Evolutionary conservation across 2,329 filamentous ascomycete species (phyloP), one percentile per base, ranked within the genome.

Genomic region (Ophiostoma himal-ulmi): DNA sequence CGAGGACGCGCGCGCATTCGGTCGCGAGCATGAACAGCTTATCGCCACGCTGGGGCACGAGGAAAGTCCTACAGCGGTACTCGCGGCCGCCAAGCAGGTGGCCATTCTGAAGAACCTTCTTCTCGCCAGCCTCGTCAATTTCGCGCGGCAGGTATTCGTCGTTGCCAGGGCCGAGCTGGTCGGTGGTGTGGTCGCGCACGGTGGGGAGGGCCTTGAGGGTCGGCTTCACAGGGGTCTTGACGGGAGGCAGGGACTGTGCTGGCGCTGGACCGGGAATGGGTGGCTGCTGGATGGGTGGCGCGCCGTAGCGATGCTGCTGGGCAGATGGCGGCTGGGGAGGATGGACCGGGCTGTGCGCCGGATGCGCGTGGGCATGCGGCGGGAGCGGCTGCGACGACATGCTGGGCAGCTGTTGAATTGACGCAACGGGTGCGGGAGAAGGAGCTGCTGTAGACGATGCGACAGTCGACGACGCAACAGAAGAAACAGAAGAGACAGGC

Each of bases 21-120:
- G 95, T 99, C 48, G 95, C 95, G 69, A 99, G 87, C 95, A 99
- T 99, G 81, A 98, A 99, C 6, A 98, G 86, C 80, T 97, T 97
- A 74, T 96, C 90, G 37, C 92, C 93, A 75, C 95, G 86, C 76
- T 96, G 90, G 22, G 94, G 93, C 4, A 99, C 94, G 74, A 92
- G 88, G 79, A 99, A 99, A 0, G 94, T 98, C 73, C 94, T 87
- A 80, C 94, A 97, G 78, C 91, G 89, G 82, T 97, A 99, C 77
- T 94, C 91, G 75, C 95, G 91, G 30, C 87, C 88, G 72, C 93
- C 94, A 37, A 91, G 85, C 30, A 94, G 88, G 76, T 94, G 89
- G 57, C 95, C 95, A 75, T 93, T 92, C 30, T 85, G 79, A 78
- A 92, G 88, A 36, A 97, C 94, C 83, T 99, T 99, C 79, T 92